Conservation (phyloP, 2,329 filamentous ascomycete genomes). For the Xylariaceae sp. region DNA sequence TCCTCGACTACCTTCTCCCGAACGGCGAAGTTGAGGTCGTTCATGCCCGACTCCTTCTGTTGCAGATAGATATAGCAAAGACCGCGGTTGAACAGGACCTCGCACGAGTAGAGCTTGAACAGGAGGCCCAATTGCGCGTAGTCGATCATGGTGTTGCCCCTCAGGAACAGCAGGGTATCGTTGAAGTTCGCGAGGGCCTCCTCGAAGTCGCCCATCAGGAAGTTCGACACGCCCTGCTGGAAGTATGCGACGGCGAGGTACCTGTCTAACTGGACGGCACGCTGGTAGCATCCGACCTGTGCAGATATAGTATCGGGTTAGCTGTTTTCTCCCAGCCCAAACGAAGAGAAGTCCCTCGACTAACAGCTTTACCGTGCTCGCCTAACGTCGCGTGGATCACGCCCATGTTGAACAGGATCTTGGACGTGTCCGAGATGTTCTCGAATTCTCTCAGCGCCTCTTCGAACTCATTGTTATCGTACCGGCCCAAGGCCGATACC, state of each 20-base stretch:
- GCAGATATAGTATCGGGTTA: conserved; percentile 10
- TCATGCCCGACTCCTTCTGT: conserved; percentile 83
- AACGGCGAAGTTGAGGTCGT: conserved; percentile 82
- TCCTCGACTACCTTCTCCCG: conserved; percentile 96
- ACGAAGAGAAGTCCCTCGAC: conserved; percentile 33
- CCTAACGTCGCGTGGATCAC: conserved; percentile 96
- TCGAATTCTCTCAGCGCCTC: conserved; percentile 79
- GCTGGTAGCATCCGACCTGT: conserved; percentile 91
- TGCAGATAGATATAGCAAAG: conserved; percentile 96
- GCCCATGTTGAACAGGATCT: conserved; percentile 97
- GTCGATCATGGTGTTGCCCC: conserved; percentile 95
- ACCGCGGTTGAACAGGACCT: conserved; percentile 94
- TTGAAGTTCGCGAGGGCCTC: conserved; percentile 98
- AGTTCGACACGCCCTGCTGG: conserved; percentile 97
- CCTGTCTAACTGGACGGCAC: conserved; percentile 82
- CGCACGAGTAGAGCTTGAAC: conserved; percentile 95
- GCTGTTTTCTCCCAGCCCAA: not conserved
- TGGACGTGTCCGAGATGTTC: conserved; percentile 87
- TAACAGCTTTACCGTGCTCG: conserved; percentile 90
- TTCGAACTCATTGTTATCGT: conserved; percentile 98
- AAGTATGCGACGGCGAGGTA: conserved; percentile 98
- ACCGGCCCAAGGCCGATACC: conserved; percentile 84
- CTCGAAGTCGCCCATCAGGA: conserved; percentile 93
- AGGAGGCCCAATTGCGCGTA: conserved; percentile 93
- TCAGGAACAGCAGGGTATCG: conserved; percentile 87